Evolutionary conservation across 2,329 filamentous ascomycete genomes (phyloP).

Genomic region (Neofusicoccum kwambonambiense): DNA sequence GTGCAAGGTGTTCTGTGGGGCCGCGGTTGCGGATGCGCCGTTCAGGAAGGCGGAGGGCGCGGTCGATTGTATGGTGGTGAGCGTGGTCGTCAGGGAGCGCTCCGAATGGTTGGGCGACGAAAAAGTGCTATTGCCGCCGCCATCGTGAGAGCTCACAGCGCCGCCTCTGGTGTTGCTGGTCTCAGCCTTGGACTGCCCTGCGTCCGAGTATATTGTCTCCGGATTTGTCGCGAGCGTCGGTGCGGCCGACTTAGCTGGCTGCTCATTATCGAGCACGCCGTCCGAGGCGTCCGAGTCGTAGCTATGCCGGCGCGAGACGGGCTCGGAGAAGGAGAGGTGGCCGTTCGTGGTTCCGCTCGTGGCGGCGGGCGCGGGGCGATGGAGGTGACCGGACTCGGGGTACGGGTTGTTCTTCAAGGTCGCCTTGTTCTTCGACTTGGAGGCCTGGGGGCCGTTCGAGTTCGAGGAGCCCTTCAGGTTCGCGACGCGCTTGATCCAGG

Average conservation of each 20-base stretch:
- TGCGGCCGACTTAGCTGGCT: slow-evolving; percentile 67
- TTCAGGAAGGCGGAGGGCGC: slow-evolving; percentile 55
- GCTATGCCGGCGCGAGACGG: slow-evolving; percentile 46
- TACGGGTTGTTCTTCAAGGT: slow-evolving; percentile 86
- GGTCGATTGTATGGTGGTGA: slow-evolving; percentile 81
- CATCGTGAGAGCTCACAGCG: slow-evolving; percentile 49
- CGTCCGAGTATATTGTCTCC: slow-evolving; percentile 71
- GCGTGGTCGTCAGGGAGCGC: slow-evolving; percentile 75
- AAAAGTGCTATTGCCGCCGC: slow-evolving; percentile 72
- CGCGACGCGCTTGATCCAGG: slow-evolving; percentile 90
- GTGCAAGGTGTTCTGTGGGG: slow-evolving; percentile 32
- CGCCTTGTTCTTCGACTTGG: slow-evolving; percentile 41
- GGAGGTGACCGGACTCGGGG: slow-evolving; percentile 69
- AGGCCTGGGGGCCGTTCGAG: slow-evolving; percentile 42
- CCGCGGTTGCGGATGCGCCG: slow-evolving; percentile 29
- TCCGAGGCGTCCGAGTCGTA: slow-evolving; percentile 59
- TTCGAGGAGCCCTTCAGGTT: slow-evolving; percentile 79
- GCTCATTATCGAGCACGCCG: slow-evolving; percentile 42
- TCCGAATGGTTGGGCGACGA: slow-evolving; percentile 80
- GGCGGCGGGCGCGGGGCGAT: slow-evolving; percentile 53
- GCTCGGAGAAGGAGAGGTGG: slow-evolving; percentile 51
- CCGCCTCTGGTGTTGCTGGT: slow-evolving; percentile 70
- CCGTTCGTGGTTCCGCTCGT: slow-evolving; percentile 39
- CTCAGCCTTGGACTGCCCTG: slow-evolving; percentile 75
- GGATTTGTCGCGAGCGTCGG: slow-evolving; percentile 82